Evolutionary conservation across 108 stramenopile genomes (phyloP).

Genomic region (Cyclotella cryptica): DNA sequence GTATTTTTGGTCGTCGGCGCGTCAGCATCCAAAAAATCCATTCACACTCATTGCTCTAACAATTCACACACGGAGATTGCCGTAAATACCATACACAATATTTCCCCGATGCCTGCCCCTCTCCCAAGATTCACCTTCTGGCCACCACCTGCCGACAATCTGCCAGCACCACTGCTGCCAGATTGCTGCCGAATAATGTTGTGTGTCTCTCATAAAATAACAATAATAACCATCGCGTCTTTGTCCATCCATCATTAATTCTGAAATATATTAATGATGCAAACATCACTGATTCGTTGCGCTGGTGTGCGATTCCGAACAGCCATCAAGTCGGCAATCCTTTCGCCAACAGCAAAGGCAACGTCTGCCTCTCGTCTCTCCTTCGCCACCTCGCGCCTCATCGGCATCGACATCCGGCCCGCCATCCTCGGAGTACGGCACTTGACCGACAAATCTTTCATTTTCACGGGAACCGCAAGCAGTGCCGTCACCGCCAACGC

Average conservation of each 20-base stretch:
- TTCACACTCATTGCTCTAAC: too few species aligned
- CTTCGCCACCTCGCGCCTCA: neutral
- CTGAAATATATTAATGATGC: neutral
- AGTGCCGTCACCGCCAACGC: neutral
- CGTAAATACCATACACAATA: too few species aligned
- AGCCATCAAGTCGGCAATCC: neutral
- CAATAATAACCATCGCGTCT: too few species aligned
- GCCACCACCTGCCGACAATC: too few species aligned
- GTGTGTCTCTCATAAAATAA: neutral
- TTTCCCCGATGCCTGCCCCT: too few species aligned
- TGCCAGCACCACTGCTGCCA: too few species aligned
- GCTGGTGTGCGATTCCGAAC: neutral
- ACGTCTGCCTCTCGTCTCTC: neutral
- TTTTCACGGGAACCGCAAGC: neutral
- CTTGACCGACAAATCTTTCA: neutral
- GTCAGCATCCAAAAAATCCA: too few species aligned
- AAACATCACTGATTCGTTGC: constrained; percentile 5
- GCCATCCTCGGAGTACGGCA: neutral
- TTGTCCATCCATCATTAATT: neutral
- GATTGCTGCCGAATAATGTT: too few species aligned
- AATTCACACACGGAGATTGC: too few species aligned
- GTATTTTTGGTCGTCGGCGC: too few species aligned
- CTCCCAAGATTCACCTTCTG: too few species aligned
- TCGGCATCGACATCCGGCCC: neutral
- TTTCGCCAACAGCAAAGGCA: neutral